Evolutionary conservation across 2,329 filamentous ascomycete genomes (phyloP).

Genomic region (Grosmannia clavigera): DNA sequence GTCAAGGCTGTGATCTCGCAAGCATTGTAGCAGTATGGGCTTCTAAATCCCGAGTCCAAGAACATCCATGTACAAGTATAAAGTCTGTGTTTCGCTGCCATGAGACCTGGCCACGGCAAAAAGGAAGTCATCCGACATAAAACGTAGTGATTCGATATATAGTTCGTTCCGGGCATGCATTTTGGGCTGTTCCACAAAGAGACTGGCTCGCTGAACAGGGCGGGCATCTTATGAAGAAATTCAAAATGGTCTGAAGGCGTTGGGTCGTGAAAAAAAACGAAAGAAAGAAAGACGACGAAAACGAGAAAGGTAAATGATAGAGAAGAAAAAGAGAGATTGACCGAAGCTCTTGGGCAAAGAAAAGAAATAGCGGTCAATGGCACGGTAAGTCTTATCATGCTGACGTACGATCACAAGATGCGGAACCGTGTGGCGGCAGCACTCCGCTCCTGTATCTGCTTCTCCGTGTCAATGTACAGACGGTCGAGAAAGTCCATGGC

Average conservation of each 20-base stretch:
- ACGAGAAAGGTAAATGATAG: not conserved
- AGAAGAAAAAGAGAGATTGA: not conserved
- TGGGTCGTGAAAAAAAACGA: not conserved
- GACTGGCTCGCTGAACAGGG: not conserved
- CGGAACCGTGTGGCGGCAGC: conserved; percentile 29
- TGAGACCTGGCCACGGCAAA: not conserved
- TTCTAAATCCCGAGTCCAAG: not conserved
- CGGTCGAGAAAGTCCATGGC: conserved; percentile 74
- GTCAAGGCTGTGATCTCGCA: not conserved
- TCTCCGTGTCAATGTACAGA: conserved; percentile 73
- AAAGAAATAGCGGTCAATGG: not conserved
- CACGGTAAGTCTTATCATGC: not conserved
- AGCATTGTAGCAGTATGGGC: not conserved
- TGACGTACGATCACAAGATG: conserved; percentile 12
- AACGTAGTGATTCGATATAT: not conserved
- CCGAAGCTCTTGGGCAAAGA: not conserved
- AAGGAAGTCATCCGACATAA: not conserved
- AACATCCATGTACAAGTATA: not conserved
- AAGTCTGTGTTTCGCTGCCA: not conserved
- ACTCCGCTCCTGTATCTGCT: conserved; percentile 58
- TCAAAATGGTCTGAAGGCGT: not conserved
- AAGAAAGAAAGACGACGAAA: not conserved
- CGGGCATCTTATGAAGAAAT: not conserved
- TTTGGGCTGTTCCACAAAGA: not conserved
- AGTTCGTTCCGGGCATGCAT: not conserved